phyloP scores from a whole-genome alignment of 768 basidiomycete species.

The Neoboletus magnificus region DNA sequence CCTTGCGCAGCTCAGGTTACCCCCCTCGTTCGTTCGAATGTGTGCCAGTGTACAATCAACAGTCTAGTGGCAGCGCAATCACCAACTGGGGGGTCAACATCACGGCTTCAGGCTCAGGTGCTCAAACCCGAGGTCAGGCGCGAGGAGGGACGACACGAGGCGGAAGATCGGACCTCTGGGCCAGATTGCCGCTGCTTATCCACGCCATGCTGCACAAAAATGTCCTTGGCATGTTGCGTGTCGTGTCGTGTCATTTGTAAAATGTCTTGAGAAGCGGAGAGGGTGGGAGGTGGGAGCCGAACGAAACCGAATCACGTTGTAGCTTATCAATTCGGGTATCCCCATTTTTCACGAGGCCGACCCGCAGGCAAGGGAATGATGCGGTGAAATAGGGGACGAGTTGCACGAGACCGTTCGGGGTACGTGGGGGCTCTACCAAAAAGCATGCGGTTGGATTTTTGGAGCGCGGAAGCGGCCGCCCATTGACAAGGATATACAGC shows the following conservation, averaged over 20 bases:
- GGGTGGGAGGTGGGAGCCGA: neutral
- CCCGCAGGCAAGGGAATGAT: constrained; percentile 7
- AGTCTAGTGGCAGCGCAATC: constrained; percentile 18
- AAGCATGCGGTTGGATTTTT: constrained; percentile 2
- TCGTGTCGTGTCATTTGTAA: neutral
- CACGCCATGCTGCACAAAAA: neutral
- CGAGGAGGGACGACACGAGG: neutral
- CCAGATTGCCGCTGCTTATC: neutral
- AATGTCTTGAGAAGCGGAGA: neutral
- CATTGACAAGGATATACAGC: constrained; percentile 12
- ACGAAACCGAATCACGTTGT: constrained; percentile 5
- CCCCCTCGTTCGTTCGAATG: neutral
- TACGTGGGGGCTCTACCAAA: constrained; percentile 2
- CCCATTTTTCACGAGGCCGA: constrained; percentile 14
- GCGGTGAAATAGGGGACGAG: constrained; percentile 6
- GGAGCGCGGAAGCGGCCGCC: constrained; percentile 15
- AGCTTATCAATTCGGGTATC: constrained; percentile 23
- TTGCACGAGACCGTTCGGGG: constrained; percentile 1
- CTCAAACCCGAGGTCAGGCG: neutral
- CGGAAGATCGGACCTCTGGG: neutral
- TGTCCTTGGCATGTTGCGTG: neutral
- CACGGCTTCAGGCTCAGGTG: neutral
- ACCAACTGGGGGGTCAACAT: constrained; percentile 9
- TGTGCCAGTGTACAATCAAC: constrained; percentile 9
- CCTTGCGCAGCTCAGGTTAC: neutral